Percentiles rank a stretch among this genome's conserved stretches.
These are phyloP conservation scores for Tephrocybe sp. DNA, from an alignment of 768 basidiomycete genomes.

Conservation along the genomic window DNA sequence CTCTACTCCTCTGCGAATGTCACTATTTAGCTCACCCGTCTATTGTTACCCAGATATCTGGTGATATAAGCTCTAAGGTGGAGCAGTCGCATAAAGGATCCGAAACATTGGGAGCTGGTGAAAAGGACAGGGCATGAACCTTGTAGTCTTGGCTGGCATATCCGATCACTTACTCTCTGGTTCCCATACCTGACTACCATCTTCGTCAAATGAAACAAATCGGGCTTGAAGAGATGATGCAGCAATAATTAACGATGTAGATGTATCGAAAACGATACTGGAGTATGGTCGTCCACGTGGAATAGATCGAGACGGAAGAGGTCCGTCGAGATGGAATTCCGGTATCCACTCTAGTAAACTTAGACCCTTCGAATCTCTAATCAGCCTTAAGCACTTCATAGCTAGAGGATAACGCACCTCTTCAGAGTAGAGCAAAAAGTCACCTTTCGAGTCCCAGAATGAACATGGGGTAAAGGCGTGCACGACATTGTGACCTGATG, in stretches of 20 bases:
- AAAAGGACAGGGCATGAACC: conserved; percentile 4
- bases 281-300: conserved; percentile 76
- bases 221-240: conserved; percentile 72
- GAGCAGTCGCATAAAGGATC: conserved; percentile 79
- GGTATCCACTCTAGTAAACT: conserved; percentile 80
- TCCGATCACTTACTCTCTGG: conserved; percentile 57
- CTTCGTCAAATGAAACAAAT: conserved; percentile 87
- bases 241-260: conserved; percentile 78
- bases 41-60: conserved; percentile 85
- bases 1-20: conserved; percentile 2
- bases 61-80: conserved; percentile 84
- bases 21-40: conserved; percentile 66
- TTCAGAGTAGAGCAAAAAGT: conserved; percentile 86
- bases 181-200: conserved; percentile 70
- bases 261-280: conserved; percentile 78
- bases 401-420: conserved; percentile 55
- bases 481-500: conserved; percentile 75
- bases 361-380: conserved; percentile 55
- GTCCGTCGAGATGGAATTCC: conserved; percentile 63
- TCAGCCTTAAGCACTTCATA: background rate
- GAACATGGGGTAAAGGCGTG: conserved; percentile 85
- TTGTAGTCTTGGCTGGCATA: conserved; percentile 1
- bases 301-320: conserved; percentile 70
- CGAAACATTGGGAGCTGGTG: conserved; percentile 60
- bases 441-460: conserved; percentile 75